Percentiles rank a stretch among this genome's conserved stretches.
phyloP scores from a whole-genome alignment of 2,329 filamentous ascomycete species.

The Pseudogymnoascus sp. region DNA sequence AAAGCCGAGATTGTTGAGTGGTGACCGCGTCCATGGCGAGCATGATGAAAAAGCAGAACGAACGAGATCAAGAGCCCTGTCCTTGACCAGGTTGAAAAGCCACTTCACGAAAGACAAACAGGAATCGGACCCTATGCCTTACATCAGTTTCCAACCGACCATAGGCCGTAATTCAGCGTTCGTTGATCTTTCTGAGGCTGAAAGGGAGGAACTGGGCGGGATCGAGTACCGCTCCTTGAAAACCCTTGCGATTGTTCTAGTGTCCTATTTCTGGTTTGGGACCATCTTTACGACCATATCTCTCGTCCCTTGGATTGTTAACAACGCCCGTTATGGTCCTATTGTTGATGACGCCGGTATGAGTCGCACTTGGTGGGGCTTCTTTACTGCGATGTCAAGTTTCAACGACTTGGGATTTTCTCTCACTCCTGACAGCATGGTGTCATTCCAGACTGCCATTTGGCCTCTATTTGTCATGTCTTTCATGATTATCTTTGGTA shows the following conservation, averaged over 20 bases:
- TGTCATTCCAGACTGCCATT: slow-evolving; percentile 70
- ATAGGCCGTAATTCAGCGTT: slow-evolving; percentile 91
- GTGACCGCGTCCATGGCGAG: slow-evolving; percentile 28
- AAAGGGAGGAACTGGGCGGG: slow-evolving; percentile 88
- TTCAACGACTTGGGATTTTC: slow-evolving; percentile 97
- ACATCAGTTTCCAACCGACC: slow-evolving; percentile 89
- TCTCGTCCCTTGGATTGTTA: slow-evolving; percentile 72
- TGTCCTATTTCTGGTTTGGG: slow-evolving; percentile 76
- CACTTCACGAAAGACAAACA: slow-evolving; percentile 30
- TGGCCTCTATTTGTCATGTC: slow-evolving; percentile 69
- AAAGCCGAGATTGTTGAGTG: slow-evolving; percentile 33
- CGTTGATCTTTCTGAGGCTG: slow-evolving; percentile 76
- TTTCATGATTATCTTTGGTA: slow-evolving; percentile 88
- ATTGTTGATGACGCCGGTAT: slow-evolving; percentile 56
- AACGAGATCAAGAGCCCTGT: slow-evolving; percentile 29
- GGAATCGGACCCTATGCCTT: slow-evolving; percentile 61
- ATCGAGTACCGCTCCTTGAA: slow-evolving; percentile 94
- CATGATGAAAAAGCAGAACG: slow-evolving; percentile 19
- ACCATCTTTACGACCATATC: slow-evolving; percentile 67
- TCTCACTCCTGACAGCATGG: slow-evolving; percentile 88
- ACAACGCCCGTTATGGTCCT: slow-evolving; percentile 51
- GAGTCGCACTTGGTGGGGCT: slow-evolving; percentile 76
- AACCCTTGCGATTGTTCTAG: slow-evolving; percentile 69
- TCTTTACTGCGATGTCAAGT: slow-evolving; percentile 79
- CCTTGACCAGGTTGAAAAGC: slow-evolving; percentile 48